Percentiles rank a stretch among this genome's conserved stretches.
phyloP scores from a whole-genome alignment of 306 rosid genomes.

The Cyclanthera cordifolia region DNA sequence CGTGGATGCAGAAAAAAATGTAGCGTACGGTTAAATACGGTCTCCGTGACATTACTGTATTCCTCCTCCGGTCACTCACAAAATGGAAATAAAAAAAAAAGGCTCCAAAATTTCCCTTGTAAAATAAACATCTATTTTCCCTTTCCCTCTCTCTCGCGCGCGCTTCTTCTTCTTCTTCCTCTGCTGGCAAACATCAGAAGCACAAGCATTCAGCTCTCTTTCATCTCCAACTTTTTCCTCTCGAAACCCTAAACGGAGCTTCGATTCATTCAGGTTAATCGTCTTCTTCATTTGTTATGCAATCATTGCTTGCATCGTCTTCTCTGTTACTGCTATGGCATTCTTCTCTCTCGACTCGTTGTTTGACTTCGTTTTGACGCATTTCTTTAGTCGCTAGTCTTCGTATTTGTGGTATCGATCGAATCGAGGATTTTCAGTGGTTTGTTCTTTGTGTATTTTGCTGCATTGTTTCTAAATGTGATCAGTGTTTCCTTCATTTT shows the following conservation, averaged over 20 bases:
- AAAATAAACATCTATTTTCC: background rate
- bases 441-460: background rate
- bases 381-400: background rate
- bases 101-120: slow-evolving; percentile 5
- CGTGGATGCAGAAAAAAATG: background rate
- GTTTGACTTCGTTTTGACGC: slow-evolving; percentile 10
- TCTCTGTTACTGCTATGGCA: background rate
- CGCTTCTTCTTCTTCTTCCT: background rate
- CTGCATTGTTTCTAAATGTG: slow-evolving; percentile 15
- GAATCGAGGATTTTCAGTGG: background rate
- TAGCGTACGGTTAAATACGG: background rate
- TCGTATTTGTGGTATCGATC: background rate
- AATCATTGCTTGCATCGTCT: background rate
- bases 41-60: background rate
- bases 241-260: slow-evolving; percentile 1
- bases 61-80: background rate
- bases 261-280: background rate
- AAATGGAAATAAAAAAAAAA: background rate
- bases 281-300: background rate
- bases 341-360: background rate
- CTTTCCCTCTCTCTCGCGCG: slow-evolving; percentile 1
- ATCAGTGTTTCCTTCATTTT: background rate
- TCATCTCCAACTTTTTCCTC: background rate
- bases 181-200: background rate
- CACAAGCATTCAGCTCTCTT: background rate